These are phyloP conservation scores for Atkinsonella hypoxylon DNA, from an alignment of 2,329 filamentous ascomycete species.

Conservation along the genomic window DNA sequence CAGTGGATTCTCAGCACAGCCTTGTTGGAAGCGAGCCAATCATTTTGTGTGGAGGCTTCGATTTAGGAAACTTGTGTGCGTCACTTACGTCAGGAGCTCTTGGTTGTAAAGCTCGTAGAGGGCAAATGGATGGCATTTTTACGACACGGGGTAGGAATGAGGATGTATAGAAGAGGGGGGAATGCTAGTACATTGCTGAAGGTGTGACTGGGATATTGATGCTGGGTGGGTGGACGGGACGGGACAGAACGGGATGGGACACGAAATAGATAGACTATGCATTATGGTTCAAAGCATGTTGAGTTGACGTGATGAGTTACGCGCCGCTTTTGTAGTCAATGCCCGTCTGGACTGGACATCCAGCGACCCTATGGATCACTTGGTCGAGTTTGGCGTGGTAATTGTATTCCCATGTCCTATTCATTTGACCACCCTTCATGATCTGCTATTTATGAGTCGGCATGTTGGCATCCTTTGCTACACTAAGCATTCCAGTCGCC, in stretches of 20 bases:
- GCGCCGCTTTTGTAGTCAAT: too few species aligned
- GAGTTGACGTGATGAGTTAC: background rate
- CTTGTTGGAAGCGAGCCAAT: background rate
- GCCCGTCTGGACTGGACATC: too few species aligned
- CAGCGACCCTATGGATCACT: too few species aligned
- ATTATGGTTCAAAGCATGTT: background rate
- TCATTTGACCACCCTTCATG: too few species aligned
- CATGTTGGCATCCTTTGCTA: too few species aligned
- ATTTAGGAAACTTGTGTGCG: background rate
- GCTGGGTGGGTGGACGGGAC: background rate
- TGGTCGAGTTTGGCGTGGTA: too few species aligned
- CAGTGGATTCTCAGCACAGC: background rate
- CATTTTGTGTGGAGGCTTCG: background rate
- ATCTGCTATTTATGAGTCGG: too few species aligned
- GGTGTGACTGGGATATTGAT: background rate
- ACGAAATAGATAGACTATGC: conserved; percentile 13
- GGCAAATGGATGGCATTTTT: background rate
- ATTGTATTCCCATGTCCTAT: too few species aligned
- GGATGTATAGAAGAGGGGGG: background rate
- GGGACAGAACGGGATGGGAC: background rate
- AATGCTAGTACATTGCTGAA: background rate
- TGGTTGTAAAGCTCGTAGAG: background rate
- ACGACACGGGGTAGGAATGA: background rate
- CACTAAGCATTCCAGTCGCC: too few species aligned
- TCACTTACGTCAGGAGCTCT: background rate